A percentile compares a stretch with the other conserved stretches of the same genome.
Evolutionary conservation across 345 rosid genomes (phyloP).

Genomic region (Carallia brachiata): DNA sequence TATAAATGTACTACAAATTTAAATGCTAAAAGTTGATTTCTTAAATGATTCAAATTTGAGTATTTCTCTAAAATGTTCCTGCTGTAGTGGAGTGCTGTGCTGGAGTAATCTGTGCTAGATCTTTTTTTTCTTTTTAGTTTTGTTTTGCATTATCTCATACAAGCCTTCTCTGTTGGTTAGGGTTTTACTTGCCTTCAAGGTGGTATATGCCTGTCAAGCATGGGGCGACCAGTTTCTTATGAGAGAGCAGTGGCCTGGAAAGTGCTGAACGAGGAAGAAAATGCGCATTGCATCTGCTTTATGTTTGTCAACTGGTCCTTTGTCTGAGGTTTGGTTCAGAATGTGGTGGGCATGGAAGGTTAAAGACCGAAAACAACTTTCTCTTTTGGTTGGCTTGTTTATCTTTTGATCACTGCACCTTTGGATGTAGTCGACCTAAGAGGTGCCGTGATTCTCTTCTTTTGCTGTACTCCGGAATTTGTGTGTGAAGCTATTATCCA

Average conservation of each 20-base stretch:
- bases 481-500: not conserved
- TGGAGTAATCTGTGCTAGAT: no score
- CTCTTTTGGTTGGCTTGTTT: slow-evolving; percentile 25
- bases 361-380: slow-evolving; percentile 11
- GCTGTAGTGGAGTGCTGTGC: no score
- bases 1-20: no score
- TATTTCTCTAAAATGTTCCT: no score
- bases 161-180: slow-evolving; percentile 30
- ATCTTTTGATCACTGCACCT: slow-evolving; percentile 11
- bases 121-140: not conserved
- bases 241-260: slow-evolving; percentile 99
- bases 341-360: not conserved
- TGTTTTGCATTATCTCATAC: not conserved
- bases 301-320: slow-evolving; percentile 97
- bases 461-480: slow-evolving; percentile 13
- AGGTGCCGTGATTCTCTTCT: slow-evolving; percentile 10
- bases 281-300: slow-evolving; percentile 92
- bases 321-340: slow-evolving; percentile 44
- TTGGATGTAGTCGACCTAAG: slow-evolving; percentile 1
- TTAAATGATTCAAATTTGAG: no score
- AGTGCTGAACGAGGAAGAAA: slow-evolving; percentile 93
- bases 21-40: no score
- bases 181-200: slow-evolving; percentile 91
- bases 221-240: slow-evolving; percentile 94
- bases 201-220: slow-evolving; percentile 94